Base-by-base conservation (phyloP, 257 asterid genomes). In the Penstemon davidsonii region DNA sequence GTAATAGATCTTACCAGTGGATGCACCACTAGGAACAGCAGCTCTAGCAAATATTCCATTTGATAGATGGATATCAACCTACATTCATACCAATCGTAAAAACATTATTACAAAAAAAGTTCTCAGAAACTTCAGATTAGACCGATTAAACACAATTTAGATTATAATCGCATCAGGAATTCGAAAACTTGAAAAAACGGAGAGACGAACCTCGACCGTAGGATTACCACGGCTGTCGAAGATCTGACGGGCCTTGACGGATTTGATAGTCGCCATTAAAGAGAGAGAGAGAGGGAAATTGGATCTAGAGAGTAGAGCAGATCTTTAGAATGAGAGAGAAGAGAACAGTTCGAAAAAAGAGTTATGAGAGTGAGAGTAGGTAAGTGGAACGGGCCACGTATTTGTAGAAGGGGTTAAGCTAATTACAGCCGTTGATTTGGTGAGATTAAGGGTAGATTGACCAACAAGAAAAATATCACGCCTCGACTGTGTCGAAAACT, bases 21-120 rank as follows among this genome's bases (percentile, higher is more conserved):
- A 91, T 75, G 97, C 97, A 40, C 97, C 97, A 41, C 97, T 91
- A 7, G 96, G 96, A 70, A 88, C 97, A 65, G 97, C 96, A 37
- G 96, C 97, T 80, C 97, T 87, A 4, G 91, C 90, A 8, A 56
- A 79, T 33, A 61, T 2, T 60, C 91, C 95, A 59, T 84, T 80
- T 6, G 96, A 82, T 9, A 83, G 80, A 79, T 25, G 70, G 12
- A 81, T 78, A 75, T 92, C 98, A 63, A 87, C 98, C 98, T 92
- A 70, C 55, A 72, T 6, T 47, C 5, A 55, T 37, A 13, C 10
- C 39, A 56, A 59, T 39, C 59, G 37, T 9, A 3, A 38, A 60
- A 13, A 9, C 33, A 13, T 25, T 33, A 50, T 51, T 12, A 41
- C 47, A 39, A 67, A n/a, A 53, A 39, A 7, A 51, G 43, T 18